These are phyloP conservation scores for Haplosporangium sp. DNA, from an alignment of 371 early-diverging fungal genomes.

Conservation along the genomic window DNA sequence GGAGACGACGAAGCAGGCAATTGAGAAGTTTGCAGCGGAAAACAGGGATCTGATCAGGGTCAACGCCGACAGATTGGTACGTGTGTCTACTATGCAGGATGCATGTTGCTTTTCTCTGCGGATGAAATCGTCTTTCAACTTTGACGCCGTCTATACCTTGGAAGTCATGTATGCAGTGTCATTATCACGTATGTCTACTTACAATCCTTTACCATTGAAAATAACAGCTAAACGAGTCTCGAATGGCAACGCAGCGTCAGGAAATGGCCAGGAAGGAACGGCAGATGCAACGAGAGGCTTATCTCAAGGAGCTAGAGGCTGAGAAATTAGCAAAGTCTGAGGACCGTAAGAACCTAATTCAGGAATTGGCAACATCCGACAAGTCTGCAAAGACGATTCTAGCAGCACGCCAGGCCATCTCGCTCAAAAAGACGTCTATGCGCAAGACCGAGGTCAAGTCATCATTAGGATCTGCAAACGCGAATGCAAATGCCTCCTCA, in stretches of 20 bases:
- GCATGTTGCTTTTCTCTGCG: neutral
- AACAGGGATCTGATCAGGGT: conserved; percentile 84
- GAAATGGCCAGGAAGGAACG: conserved; percentile 50
- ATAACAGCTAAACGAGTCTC: conserved; percentile 37
- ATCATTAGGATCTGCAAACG: neutral
- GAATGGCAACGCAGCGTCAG: conserved; percentile 27
- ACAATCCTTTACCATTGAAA: too few relatives aligned
- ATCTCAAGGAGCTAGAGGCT: conserved; percentile 54
- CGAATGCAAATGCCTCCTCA: conserved; percentile 5
- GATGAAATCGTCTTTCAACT: too few relatives aligned
- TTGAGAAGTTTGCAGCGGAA: conserved; percentile 81
- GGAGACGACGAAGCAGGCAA: conserved; percentile 82
- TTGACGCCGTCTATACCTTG: too few relatives aligned
- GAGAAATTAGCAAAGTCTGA: conserved; percentile 59
- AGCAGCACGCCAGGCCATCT: conserved; percentile 38
- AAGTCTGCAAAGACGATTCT: conserved; percentile 54
- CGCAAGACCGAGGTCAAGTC: conserved; percentile 43
- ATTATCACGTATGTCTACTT: too few relatives aligned
- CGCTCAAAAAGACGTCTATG: conserved; percentile 55
- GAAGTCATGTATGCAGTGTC: too few relatives aligned
- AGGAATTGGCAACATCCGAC: conserved; percentile 59
- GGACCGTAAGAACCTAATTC: conserved; percentile 56
- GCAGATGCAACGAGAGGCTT: conserved; percentile 54
- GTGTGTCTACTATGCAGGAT: neutral
- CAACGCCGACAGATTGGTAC: conserved; percentile 68